These are phyloP conservation scores for Jaenimonas drosophilae DNA, from an alignment of 208 protist species.

Conservation along the genomic window DNA sequence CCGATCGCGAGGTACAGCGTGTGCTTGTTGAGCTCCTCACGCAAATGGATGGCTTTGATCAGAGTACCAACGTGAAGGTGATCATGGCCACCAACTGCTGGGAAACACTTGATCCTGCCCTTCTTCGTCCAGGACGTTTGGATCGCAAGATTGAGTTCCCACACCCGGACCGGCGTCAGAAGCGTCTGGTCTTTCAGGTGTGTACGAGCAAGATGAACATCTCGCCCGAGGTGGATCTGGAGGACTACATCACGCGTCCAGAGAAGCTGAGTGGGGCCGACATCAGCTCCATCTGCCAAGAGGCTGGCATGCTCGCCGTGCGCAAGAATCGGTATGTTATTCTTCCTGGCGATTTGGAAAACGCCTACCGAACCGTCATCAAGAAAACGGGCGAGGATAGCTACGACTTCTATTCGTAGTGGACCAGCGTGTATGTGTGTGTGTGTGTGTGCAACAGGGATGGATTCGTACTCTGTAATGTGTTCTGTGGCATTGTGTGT, in stretches of 20 bases:
- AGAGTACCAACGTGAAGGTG: conserved; percentile 98
- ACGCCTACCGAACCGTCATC: conserved; percentile 91
- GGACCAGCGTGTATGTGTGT: neutral
- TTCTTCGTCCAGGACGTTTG: conserved; percentile 96
- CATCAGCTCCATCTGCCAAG: conserved; percentile 98
- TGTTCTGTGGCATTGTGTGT: too few relatives aligned
- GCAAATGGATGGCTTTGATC: conserved; percentile 99
- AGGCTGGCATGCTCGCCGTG: conserved; percentile 99
- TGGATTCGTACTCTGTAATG: too few relatives aligned
- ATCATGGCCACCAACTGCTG: conserved; percentile 99
- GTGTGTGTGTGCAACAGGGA: too few relatives aligned
- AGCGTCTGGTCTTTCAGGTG: conserved; percentile 99
- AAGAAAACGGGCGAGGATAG: conserved; percentile 75
- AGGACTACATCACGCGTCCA: conserved; percentile 94
- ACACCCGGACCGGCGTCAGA: conserved; percentile 97
- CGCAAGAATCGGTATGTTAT: conserved; percentile 99
- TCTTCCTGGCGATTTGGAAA: conserved; percentile 98
- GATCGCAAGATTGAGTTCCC: conserved; percentile 99
- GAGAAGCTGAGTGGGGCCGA: conserved; percentile 99
- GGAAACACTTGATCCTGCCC: conserved; percentile 99
- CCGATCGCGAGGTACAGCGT: conserved; percentile 99
- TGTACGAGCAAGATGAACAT: conserved; percentile 99
- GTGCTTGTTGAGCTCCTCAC: conserved; percentile 99
- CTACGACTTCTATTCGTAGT: conserved; percentile 84
- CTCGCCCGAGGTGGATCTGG: conserved; percentile 96